Evolutionary conservation across 371 early-diverging fungal species (phyloP), one percentile per base, ranked within the genome.

Genomic region (Funneliformis caledonium): DNA sequence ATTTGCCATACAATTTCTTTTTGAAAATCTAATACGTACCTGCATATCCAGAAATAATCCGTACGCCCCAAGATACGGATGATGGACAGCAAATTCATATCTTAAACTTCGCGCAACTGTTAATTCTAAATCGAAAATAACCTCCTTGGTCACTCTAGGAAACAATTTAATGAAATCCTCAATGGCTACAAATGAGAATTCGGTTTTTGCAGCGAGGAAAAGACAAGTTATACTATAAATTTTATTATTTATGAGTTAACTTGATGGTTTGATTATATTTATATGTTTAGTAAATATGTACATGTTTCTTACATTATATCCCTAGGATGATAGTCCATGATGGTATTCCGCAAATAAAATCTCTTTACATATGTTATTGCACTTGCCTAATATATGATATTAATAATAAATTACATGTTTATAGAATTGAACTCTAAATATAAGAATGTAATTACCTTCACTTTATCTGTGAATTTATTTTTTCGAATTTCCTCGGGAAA

Each of bases 251-350:
- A 14, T 16, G 80, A 67, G 19, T 56, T 56, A 56, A 19, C 16
- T 56, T 56, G 56, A 56, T 56, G 37, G 0, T 37, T 37, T 37
- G 47, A 9, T 12, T 22, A 37, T 37, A 9, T 26, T 33, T 65
- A 65, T 62, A 12, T 22, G n/a, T 43, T 47, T 70, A n/a, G n/a
- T 43, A 43, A 19, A 12, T 9, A 9, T 48, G 6, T 19, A 10
- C 16, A 16, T 11, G 31, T 2, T 45, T 82, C 80, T 10, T 88
- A 92, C 94, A 95, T 88, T 69, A 96, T 91, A 78, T 91, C 89
- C 80, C 95, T 96, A 12, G 95, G 96, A 79, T 93, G 95, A 83
- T 96, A 94, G 81, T 97, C 96, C 93, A 97, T 95, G 14, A 94
- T 89, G 2, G 94, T 92, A 80, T 96, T 94, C 82, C 89, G 86